These are phyloP conservation scores for Carex arenaria DNA, from an alignment of 202 grass and related monocot species.

Conservation along the genomic window DNA sequence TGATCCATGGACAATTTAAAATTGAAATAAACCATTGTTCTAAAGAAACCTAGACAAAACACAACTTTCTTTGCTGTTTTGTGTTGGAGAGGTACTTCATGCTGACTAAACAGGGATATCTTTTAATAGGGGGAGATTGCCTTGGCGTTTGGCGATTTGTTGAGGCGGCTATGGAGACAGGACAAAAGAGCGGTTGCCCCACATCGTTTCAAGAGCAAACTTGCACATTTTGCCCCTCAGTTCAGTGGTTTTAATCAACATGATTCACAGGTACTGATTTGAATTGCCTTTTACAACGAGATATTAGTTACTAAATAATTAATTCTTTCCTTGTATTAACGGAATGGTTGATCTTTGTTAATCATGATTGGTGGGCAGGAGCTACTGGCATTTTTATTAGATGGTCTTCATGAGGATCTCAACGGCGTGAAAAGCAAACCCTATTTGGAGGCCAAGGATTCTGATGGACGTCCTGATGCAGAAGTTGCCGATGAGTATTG, in stretches of 20 bases:
- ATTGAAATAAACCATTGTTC: not conserved
- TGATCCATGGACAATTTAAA: not conserved
- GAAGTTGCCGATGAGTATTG: constrained; percentile 98
- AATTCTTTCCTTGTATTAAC: not conserved
- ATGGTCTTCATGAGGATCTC: constrained; percentile 96
- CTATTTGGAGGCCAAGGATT: constrained; percentile 89
- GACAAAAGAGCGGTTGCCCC: constrained; percentile 58
- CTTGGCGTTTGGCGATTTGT: constrained; percentile 91
- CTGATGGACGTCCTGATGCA: constrained; percentile 64
- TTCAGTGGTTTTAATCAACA: constrained; percentile 98
- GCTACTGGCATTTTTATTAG: constrained; percentile 96
- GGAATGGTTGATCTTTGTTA: constrained; percentile 4
- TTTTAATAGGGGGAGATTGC: constrained; percentile 88
- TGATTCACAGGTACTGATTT: constrained; percentile 65
- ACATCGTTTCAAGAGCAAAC: constrained; percentile 73
- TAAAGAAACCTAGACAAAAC: not conserved
- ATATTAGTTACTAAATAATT: not conserved
- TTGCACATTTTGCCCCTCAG: constrained; percentile 88
- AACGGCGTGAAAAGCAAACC: constrained; percentile 93
- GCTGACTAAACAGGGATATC: constrained; percentile 1
- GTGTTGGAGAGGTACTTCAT: not conserved
- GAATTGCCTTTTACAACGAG: not conserved
- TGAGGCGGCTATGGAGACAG: constrained; percentile 66
- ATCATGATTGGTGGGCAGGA: constrained; percentile 33
- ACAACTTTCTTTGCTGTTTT: not conserved